Base-by-base conservation (phyloP, 176 grass and related monocot species). In the Panicum miliaceum region DNA sequence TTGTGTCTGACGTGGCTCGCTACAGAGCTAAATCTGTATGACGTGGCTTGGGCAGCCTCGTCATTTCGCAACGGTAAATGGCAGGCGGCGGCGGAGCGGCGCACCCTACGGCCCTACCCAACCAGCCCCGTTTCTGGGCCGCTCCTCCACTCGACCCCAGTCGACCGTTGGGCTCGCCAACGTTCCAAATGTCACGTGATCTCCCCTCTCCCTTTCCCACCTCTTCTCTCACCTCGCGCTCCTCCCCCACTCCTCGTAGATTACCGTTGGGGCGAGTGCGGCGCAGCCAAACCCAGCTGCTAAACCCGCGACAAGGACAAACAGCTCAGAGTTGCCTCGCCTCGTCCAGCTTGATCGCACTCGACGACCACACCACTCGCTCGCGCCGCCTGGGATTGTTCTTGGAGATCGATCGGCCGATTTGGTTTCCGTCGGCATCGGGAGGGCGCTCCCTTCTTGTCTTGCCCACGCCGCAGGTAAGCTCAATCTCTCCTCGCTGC, bases 161-260 rank as follows among this genome's bases (percentile, higher is more conserved):
- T 80, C 78, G 78, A 81, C 78, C 78, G 78, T 81, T 81, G 78
- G 64, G 64, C 78, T 68, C 15, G 22, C 42, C 45, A 81, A 81
- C 78, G 78, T 81, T 81, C 63, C 78, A 81, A 81, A 68, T 68
- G 78, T 81, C 78, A 81, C 78, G 78, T 81, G 78, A 81, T 68
- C 78, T 54, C 2, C 78, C 18, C 47, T 32, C 34, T 51, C 32
- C 18, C 41, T 34, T 79, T 35, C 59, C 14, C 77, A 8, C 60
- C 1, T n/a, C 58, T 45, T 27, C 76, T 14, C 37, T 26, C 37
- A 10, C 54, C 38, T 70, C 68, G 37, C 75, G 37, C 42, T 51
- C 45, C 61, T 10, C 2, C 38, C 54, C 7, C 0, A 23, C 25
- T 37, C 46, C 7, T 15, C 32, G 32, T 68, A 81, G 78, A 16